phyloP scores from a whole-genome alignment of 257 asterid genomes.

The Solanum chilense region DNA sequence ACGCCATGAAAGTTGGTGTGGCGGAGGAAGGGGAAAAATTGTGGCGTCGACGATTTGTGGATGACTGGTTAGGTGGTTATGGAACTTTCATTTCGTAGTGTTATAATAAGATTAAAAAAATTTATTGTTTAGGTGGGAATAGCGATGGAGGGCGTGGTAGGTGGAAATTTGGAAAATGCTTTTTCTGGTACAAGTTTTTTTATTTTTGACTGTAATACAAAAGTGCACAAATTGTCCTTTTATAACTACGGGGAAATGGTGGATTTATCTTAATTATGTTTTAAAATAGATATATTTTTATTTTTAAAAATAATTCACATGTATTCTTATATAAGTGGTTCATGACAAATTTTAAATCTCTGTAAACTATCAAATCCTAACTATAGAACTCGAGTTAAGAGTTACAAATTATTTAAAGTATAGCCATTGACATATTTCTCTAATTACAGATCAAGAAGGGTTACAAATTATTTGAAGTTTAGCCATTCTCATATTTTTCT shows the following conservation, averaged over 20 bases:
- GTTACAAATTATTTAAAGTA: too few relatives aligned
- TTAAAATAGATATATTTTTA: too few relatives aligned
- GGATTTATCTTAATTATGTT: too few relatives aligned
- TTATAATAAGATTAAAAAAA: not conserved
- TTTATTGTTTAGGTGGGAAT: not conserved
- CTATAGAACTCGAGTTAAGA: not conserved
- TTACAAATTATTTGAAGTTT: too few relatives aligned
- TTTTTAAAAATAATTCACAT: too few relatives aligned
- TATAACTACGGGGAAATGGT: too few relatives aligned
- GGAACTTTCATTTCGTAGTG: not conserved
- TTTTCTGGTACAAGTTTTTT: not conserved
- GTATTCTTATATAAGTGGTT: too few relatives aligned
- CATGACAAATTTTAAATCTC: not conserved
- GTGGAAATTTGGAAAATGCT: not conserved
- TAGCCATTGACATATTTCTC: not conserved
- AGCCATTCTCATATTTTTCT: too few relatives aligned
- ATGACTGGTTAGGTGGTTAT: not conserved
- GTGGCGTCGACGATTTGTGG: constrained; percentile 15
- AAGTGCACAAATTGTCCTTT: too few relatives aligned
- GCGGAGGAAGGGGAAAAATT: not conserved
- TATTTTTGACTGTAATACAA: not conserved
- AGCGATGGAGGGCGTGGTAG: constrained; percentile 1
- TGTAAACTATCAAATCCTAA: not conserved
- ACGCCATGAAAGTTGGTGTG: constrained; percentile 10
- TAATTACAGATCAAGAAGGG: not conserved